Conservation (phyloP, 305 asterid genomes). For the Fraxinus sp. region DNA sequence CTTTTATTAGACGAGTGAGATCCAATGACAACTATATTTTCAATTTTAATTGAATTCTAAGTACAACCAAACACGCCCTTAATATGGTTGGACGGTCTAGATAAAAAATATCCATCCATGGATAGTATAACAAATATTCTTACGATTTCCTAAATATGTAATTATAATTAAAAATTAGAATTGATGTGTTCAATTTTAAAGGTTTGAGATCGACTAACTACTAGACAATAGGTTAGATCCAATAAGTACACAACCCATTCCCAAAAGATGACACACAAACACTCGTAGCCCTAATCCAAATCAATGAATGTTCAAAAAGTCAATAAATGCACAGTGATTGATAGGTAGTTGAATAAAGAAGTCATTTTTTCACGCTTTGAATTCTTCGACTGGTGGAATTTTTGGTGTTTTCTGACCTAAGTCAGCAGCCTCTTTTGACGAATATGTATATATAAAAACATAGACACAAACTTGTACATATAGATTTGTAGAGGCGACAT, state of each 20-base stretch:
- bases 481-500: slow-evolving; percentile 12
- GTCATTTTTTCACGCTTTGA: slow-evolving; percentile 11
- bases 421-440: slow-evolving; percentile 33
- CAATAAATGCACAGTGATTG: neutral
- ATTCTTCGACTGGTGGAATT: slow-evolving; percentile 1
- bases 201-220: neutral
- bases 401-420: neutral
- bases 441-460: neutral
- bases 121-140: neutral
- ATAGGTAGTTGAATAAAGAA: neutral
- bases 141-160: too few species aligned
- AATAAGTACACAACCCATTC: neutral
- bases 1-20: too few species aligned
- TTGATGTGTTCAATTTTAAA: too few species aligned
- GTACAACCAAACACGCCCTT: too few species aligned
- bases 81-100: neutral
- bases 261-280: neutral
- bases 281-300: neutral
- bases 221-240: neutral
- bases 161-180: too few species aligned
- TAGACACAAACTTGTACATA: neutral
- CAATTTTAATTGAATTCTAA: neutral
- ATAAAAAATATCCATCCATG: too few species aligned
- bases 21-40: too few species aligned
- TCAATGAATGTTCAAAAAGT: neutral